Conservation (phyloP, 2,329 filamentous ascomycete species). For the Colletotrichum truncatum region DNA sequence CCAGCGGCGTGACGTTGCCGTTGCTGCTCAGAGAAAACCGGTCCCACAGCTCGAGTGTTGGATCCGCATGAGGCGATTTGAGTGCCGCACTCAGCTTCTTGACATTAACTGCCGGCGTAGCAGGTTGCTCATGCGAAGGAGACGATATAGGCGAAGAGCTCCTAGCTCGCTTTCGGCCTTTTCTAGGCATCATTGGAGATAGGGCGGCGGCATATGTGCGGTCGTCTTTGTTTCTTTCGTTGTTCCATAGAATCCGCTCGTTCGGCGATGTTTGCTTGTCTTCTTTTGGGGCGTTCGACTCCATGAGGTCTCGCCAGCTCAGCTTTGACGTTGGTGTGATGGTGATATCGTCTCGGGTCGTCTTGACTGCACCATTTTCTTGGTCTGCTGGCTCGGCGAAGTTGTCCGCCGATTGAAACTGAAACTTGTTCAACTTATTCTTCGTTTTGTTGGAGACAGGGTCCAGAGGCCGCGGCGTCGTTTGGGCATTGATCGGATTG, state of each 20-base stretch:
- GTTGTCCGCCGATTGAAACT: conserved; percentile 55
- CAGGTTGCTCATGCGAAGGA: conserved; percentile 59
- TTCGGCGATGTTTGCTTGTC: conserved; percentile 64
- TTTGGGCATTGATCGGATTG: conserved; percentile 51
- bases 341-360: conserved; percentile 15
- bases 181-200: conserved; percentile 59
- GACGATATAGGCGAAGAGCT: conserved; percentile 80
- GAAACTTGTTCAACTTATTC: conserved; percentile 66
- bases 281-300: conserved; percentile 51
- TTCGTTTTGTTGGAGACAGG: conserved; percentile 68
- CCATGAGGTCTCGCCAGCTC: conserved; percentile 68
- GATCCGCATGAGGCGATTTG: conserved; percentile 75
- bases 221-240: conserved; percentile 56
- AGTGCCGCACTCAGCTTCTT: conserved; percentile 66
- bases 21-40: conserved; percentile 69
- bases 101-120: conserved; percentile 62
- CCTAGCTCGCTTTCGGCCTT: conserved; percentile 72
- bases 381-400: conserved; percentile 33
- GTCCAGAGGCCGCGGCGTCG: conserved; percentile 49
- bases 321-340: conserved; percentile 40
- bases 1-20: conserved; percentile 50
- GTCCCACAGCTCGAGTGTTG: conserved; percentile 80
- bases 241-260: conserved; percentile 70
- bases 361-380: conserved; percentile 32
- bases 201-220: conserved; percentile 49